Percentiles rank a stretch among this genome's conserved stretches.
These are phyloP conservation scores for Calophaca sinica DNA, from an alignment of 306 rosid species.

Conservation along the genomic window DNA sequence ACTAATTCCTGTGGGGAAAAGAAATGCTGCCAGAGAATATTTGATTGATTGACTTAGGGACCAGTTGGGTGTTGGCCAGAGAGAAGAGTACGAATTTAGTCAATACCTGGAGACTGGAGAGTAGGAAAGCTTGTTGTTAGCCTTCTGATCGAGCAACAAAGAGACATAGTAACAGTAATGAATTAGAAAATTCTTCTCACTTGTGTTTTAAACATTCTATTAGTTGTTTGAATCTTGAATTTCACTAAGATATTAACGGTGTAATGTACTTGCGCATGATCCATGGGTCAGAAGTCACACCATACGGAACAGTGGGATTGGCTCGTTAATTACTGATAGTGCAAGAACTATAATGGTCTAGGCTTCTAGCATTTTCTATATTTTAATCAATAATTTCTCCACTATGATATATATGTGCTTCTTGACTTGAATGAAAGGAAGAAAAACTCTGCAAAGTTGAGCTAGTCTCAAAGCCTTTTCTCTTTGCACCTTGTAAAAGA, in stretches of 20 bases:
- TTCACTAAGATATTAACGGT: conserved; percentile 2
- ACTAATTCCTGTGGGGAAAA: conserved; percentile 6
- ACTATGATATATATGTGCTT: conserved; percentile 39
- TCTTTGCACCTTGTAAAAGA: conserved; percentile 55
- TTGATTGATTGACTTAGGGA: conserved; percentile 10
- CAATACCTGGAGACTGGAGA: neutral
- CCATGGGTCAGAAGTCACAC: conserved; percentile 19
- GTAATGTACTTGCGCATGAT: conserved; percentile 25
- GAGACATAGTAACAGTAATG: too few species aligned
- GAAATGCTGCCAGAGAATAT: conserved; percentile 37
- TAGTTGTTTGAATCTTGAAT: neutral
- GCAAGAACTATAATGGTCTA: conserved; percentile 53
- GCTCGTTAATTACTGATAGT: conserved; percentile 30
- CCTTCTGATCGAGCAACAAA: too few species aligned
- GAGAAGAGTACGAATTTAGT: conserved; percentile 1
- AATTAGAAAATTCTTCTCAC: neutral
- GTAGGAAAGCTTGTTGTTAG: neutral
- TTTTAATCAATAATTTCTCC: conserved; percentile 43
- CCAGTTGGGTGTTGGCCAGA: neutral
- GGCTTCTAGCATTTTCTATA: conserved; percentile 41
- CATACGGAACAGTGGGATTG: conserved; percentile 30
- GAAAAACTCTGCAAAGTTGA: conserved; percentile 33
- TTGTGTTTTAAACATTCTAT: conserved; percentile 2
- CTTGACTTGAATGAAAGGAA: conserved; percentile 40
- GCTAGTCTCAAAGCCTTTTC: conserved; percentile 43